These are phyloP conservation scores for Chlorencoelia australis DNA, from an alignment of 2,329 filamentous ascomycete genomes.

Conservation along the genomic window DNA sequence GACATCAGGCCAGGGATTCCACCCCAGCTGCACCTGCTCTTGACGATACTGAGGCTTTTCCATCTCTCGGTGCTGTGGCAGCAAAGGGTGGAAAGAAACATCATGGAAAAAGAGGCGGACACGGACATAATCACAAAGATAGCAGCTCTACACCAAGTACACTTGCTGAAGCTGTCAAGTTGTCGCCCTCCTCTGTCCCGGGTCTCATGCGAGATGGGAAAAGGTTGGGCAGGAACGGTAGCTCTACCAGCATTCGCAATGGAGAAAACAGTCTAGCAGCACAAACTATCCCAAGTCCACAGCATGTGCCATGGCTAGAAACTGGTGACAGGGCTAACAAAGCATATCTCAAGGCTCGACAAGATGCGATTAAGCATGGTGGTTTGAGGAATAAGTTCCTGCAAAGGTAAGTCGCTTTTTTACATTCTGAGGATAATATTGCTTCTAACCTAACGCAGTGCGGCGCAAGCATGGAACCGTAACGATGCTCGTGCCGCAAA, in stretches of 20 bases:
- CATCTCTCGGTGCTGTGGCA: constrained; percentile 68
- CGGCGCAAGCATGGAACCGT: constrained; percentile 95
- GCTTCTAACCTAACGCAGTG: constrained; percentile 41
- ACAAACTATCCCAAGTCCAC: constrained; percentile 74
- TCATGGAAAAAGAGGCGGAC: constrained; percentile 80
- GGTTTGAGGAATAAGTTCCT: constrained; percentile 94
- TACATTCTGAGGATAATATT: background rate
- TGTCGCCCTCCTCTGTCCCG: constrained; percentile 77
- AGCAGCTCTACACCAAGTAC: constrained; percentile 58
- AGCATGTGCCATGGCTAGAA: constrained; percentile 93
- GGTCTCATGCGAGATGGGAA: constrained; percentile 48
- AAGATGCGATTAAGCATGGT: constrained; percentile 95
- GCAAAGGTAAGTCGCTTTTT: constrained; percentile 56
- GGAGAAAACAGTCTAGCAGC: constrained; percentile 74
- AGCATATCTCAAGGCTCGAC: constrained; percentile 86
- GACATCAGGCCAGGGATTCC: constrained; percentile 57
- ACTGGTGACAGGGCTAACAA: constrained; percentile 87
- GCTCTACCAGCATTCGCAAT: constrained; percentile 50
- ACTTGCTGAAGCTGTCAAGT: constrained; percentile 87
- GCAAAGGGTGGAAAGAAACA: constrained; percentile 79
- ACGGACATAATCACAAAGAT: constrained; percentile 62
- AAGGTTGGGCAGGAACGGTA: constrained; percentile 53
- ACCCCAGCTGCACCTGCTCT: constrained; percentile 66
- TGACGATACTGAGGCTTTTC: constrained; percentile 93
- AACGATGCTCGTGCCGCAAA: constrained; percentile 95